Evolutionary conservation across 1,284 basidiomycete genomes (phyloP).

Genomic region (Trichosporon faecale): DNA sequence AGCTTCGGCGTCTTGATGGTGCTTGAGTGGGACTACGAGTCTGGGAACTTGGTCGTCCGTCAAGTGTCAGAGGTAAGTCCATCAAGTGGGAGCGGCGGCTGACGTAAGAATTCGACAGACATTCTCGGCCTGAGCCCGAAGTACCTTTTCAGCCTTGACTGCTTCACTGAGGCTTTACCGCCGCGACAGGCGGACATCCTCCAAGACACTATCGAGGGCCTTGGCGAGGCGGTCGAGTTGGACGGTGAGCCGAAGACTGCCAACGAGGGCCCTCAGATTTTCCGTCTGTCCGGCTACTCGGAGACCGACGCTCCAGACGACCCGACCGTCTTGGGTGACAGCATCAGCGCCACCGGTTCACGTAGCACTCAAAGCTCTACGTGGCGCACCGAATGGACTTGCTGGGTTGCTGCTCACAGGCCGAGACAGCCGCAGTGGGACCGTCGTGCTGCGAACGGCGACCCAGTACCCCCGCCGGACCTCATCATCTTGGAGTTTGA

Average conservation of each 20-base stretch:
- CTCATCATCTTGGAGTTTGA: slow-evolving; percentile 78
- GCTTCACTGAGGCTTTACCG: slow-evolving; percentile 70
- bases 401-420: slow-evolving; percentile 79
- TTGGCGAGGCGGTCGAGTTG: slow-evolving; percentile 55
- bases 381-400: slow-evolving; percentile 64
- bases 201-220: slow-evolving; percentile 73
- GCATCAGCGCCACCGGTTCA: background rate
- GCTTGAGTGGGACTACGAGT: slow-evolving; percentile 64
- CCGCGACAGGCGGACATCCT: slow-evolving; percentile 68
- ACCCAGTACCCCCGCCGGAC: slow-evolving; percentile 33
- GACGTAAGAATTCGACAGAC: slow-evolving; percentile 61
- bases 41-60: slow-evolving; percentile 62
- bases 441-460: slow-evolving; percentile 33
- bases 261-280: slow-evolving; percentile 65
- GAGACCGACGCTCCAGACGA: background rate
- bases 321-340: background rate
- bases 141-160: slow-evolving; percentile 73
- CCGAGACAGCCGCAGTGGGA: slow-evolving; percentile 48
- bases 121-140: slow-evolving; percentile 70
- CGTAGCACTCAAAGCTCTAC: background rate
- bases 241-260: slow-evolving; percentile 25
- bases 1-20: slow-evolving; percentile 79
- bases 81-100: slow-evolving; percentile 21
- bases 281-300: slow-evolving; percentile 61
- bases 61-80: slow-evolving; percentile 74